Evolutionary conservation across 2,329 filamentous ascomycete genomes (phyloP).

Genomic region (Neodidymelliopsis sp.): DNA sequence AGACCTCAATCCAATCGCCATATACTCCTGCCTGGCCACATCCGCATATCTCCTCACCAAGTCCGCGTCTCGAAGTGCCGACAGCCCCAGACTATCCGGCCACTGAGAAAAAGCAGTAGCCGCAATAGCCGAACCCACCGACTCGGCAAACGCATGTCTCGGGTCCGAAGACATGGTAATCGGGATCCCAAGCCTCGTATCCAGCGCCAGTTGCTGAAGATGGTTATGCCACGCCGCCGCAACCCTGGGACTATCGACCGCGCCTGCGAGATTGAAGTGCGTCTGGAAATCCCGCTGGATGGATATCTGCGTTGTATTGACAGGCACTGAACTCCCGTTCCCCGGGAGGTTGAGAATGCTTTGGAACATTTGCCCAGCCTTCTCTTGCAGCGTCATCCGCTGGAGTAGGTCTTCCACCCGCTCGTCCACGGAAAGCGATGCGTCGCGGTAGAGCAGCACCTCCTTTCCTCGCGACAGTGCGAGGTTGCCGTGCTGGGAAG

Average conservation of each 20-base stretch:
- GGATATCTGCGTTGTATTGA: slow-evolving; percentile 43
- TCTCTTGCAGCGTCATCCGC: slow-evolving; percentile 59
- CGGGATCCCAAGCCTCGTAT: slow-evolving; percentile 59
- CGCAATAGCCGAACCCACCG: slow-evolving; percentile 53
- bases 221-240: slow-evolving; percentile 53
- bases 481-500: slow-evolving; percentile 10
- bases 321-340: slow-evolving; percentile 41
- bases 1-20: slow-evolving; percentile 53
- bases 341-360: slow-evolving; percentile 42
- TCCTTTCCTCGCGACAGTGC: slow-evolving; percentile 13
- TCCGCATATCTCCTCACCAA: slow-evolving; percentile 58
- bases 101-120: slow-evolving; percentile 59
- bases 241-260: slow-evolving; percentile 50
- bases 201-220: slow-evolving; percentile 53
- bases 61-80: slow-evolving; percentile 55
- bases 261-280: slow-evolving; percentile 58
- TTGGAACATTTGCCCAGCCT: slow-evolving; percentile 59
- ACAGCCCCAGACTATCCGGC: slow-evolving; percentile 61
- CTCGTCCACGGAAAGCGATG: slow-evolving; percentile 54
- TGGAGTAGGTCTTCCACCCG: slow-evolving; percentile 55
- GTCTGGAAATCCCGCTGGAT: slow-evolving; percentile 51
- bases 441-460: slow-evolving; percentile 45
- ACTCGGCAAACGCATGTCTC: slow-evolving; percentile 55
- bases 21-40: slow-evolving; percentile 58
- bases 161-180: slow-evolving; percentile 60